phyloP scores from a whole-genome alignment of 805 yeast genomes.

The Starmerella stigmatis region DNA sequence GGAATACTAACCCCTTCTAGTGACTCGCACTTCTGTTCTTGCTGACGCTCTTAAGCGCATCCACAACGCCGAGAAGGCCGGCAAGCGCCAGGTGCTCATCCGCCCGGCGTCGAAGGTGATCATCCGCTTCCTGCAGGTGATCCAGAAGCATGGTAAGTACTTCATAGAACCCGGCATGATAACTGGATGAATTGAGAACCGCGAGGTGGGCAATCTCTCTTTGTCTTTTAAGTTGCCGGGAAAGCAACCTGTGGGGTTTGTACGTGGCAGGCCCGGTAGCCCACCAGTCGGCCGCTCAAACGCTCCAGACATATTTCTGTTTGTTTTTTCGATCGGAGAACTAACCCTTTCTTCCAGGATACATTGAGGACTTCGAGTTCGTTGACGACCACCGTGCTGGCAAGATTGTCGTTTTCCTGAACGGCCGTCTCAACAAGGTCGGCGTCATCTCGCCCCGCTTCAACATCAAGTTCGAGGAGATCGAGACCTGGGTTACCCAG shows the following conservation, averaged over 20 bases:
- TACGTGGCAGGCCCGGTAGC: slow-evolving; percentile 8
- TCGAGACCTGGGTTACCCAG: slow-evolving; percentile 98
- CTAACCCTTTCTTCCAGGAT: slow-evolving; percentile 36
- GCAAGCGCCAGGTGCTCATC: slow-evolving; percentile 96
- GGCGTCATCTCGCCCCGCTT: slow-evolving; percentile 99
- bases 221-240: slow-evolving; percentile 98
- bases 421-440: slow-evolving; percentile 97
- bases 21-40: slow-evolving; percentile 97
- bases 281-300: slow-evolving; percentile 13
- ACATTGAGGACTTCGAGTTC: slow-evolving; percentile 97
- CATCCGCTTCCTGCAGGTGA: slow-evolving; percentile 90
- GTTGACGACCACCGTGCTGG: slow-evolving; percentile 99
- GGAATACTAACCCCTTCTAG: slow-evolving; percentile 32
- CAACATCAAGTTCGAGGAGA: slow-evolving; percentile 89
- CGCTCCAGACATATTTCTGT: slow-evolving; percentile 21
- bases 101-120: slow-evolving; percentile 98
- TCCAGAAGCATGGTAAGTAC: slow-evolving; percentile 87
- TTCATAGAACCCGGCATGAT: slow-evolving; percentile 61
- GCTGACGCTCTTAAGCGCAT: slow-evolving; percentile 97
- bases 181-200: slow-evolving; percentile 93
- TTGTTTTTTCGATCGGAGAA: slow-evolving; percentile 3
- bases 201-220: slow-evolving; percentile 53
- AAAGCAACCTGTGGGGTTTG: slow-evolving; percentile 37
- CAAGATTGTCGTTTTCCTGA: slow-evolving; percentile 89
- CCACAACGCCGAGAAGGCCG: slow-evolving; percentile 98